Percentiles rank a stretch among this genome's conserved stretches.
These are phyloP conservation scores for Penicillium antarcticum DNA, from an alignment of 495 filamentous ascomycete species.

Conservation along the genomic window DNA sequence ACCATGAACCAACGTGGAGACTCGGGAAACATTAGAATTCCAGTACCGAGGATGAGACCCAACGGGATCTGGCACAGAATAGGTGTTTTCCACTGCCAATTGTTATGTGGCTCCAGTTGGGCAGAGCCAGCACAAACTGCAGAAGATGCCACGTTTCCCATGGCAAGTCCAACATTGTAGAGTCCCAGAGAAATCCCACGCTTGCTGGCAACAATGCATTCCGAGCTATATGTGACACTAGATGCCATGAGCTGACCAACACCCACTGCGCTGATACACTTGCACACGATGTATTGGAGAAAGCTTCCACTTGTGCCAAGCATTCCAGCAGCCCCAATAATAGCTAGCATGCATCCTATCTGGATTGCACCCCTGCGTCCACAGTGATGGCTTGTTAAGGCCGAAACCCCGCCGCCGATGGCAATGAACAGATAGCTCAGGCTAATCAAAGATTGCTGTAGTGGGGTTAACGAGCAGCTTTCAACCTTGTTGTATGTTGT, in stretches of 20 bases:
- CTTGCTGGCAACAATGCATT: slow-evolving; percentile 26
- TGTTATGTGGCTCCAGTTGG: slow-evolving; percentile 14
- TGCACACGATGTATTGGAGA: slow-evolving; percentile 27
- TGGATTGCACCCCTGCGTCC: slow-evolving; percentile 23
- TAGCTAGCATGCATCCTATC: slow-evolving; percentile 15
- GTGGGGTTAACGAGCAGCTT: slow-evolving; percentile 18
- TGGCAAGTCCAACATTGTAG: slow-evolving; percentile 26
- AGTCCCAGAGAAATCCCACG: slow-evolving; percentile 23
- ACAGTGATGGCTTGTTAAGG: slow-evolving; percentile 15
- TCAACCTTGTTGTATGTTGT: slow-evolving; percentile 3
- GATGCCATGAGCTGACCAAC: slow-evolving; percentile 22
- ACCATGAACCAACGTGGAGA: slow-evolving; percentile 29
- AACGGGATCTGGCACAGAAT: slow-evolving; percentile 30
- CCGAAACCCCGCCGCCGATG: slow-evolving; percentile 22
- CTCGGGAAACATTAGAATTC: slow-evolving; percentile 30
- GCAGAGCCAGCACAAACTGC: slow-evolving; percentile 28
- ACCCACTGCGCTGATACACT: slow-evolving; percentile 26
- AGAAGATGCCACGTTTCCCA: slow-evolving; percentile 22
- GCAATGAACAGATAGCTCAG: slow-evolving; percentile 26
- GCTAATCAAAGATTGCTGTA: slow-evolving; percentile 30
- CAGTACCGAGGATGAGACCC: slow-evolving; percentile 22
- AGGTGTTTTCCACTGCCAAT: slow-evolving; percentile 32
- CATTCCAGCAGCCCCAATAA: slow-evolving; percentile 25
- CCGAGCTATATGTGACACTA: slow-evolving; percentile 23
- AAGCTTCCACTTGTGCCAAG: slow-evolving; percentile 25